Base-by-base conservation (phyloP, 2,329 filamentous ascomycete genomes). In the Colletotrichum sp. region DNA sequence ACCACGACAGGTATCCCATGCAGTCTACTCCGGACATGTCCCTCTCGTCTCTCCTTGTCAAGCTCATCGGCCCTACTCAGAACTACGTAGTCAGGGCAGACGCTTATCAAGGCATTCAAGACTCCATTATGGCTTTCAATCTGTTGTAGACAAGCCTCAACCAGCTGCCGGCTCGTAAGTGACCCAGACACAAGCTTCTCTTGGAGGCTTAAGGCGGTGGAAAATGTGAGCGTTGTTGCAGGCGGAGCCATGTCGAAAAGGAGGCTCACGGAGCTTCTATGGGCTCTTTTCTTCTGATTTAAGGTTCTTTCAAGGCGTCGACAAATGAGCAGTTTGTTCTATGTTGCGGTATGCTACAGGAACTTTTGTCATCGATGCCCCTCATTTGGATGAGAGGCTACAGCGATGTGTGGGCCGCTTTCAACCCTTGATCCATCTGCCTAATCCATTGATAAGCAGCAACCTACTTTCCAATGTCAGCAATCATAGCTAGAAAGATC, bases 1-100 rank as follows among this genome's bases (percentile, higher is more conserved):
- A 86, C 55, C 2, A 87, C 81, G 61, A 87, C 82, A 0, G 86
- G 85, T 65, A 86, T 85, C 7, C 85, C 85, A 78, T 87, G 85
- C n/a, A 87, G 71, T 7, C 82, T 82, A 4, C 85, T 82, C 59
- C 85, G 82, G 21, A 82, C 75, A 64, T 80, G 81, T 18, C 84
- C 84, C 36, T 78, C 79, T 34, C 77, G 78, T n/a, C 85, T 79
- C 74, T 86, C 86, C 30, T 83, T 79, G 67, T 87, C 86, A 21
- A 87, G 79, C n/a, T 79, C 77, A 48, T 79, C 81, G 13, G 86
- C 86, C 72, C 80, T 81, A 48, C 80, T 80, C 16, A 87, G 60
- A 10, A 85, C 78, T 36, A 83, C 78, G 70, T 84, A 80, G 73
- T 79, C 80, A 10, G 85, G 85, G 32, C 84, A 83, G 3, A 85